Evolutionary conservation across 1,139 yeast species (phyloP).

Genomic region (Protomyces pachydermus): DNA sequence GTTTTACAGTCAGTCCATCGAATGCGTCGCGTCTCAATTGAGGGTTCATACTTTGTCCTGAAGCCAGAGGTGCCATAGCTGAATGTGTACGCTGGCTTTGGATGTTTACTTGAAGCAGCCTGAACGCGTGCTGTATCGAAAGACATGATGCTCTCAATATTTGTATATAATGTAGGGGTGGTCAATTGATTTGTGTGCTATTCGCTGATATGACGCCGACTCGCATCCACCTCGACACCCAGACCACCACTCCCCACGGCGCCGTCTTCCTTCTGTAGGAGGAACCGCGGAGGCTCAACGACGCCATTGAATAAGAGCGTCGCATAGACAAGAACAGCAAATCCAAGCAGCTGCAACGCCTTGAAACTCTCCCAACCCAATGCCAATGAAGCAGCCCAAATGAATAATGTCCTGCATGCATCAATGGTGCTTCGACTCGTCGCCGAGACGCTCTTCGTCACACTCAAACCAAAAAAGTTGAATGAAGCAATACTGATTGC

Average conservation of each 20-base stretch:
- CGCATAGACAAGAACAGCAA: constrained; percentile 60
- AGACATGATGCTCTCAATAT: neutral
- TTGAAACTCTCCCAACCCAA: constrained; percentile 75
- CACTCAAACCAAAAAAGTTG: constrained; percentile 68
- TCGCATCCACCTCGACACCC: neutral
- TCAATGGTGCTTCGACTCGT: constrained; percentile 77
- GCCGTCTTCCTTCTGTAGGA: neutral
- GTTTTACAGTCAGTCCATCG: neutral
- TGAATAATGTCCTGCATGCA: constrained; percentile 68
- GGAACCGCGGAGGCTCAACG: constrained; percentile 36
- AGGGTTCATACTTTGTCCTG: constrained; percentile 50
- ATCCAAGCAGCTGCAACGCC: constrained; percentile 60
- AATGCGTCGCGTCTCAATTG: neutral
- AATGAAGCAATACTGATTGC: constrained; percentile 65
- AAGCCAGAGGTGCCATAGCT: constrained; percentile 97
- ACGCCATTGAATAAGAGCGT: constrained; percentile 72
- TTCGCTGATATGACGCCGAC: neutral
- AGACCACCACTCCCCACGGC: neutral
- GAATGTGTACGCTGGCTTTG: constrained; percentile 46
- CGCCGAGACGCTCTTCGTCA: constrained; percentile 64
- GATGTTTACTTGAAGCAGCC: constrained; percentile 9
- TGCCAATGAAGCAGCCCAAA: constrained; percentile 69
- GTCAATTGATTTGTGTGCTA: neutral
- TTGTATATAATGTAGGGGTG: neutral
- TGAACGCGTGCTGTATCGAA: constrained; percentile 1